Conservation (phyloP, 1,284 basidiomycete species). For the Kalmanozyma brasiliensis region DNA sequence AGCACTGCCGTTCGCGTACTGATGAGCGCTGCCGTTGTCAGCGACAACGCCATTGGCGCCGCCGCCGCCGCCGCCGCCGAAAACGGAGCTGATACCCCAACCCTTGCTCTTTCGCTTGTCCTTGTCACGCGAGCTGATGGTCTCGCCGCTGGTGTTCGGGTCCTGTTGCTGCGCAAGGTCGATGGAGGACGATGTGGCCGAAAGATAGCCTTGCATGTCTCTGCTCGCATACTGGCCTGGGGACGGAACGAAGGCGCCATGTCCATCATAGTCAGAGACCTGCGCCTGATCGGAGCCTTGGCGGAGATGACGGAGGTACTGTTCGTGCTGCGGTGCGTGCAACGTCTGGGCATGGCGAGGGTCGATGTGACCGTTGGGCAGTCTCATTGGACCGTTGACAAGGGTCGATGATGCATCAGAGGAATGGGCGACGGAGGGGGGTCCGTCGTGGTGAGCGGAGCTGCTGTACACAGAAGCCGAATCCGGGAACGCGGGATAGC, state of each 20-base stretch:
- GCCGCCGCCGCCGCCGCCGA: constrained; percentile 33
- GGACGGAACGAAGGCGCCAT: constrained; percentile 22
- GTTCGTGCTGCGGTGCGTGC: constrained; percentile 42
- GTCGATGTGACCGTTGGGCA: constrained; percentile 26
- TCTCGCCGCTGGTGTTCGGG: constrained; percentile 49
- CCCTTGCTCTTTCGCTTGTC: constrained; percentile 47
- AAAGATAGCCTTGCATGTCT: constrained; percentile 10
- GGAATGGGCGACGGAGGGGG: constrained; percentile 19
- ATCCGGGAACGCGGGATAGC: constrained; percentile 58
- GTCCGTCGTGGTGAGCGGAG: constrained; percentile 37
- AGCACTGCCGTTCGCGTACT: constrained; percentile 15
- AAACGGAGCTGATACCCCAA: constrained; percentile 52
- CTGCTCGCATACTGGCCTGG: constrained; percentile 4
- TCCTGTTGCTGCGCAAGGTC: constrained; percentile 46
- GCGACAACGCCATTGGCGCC: constrained; percentile 22
- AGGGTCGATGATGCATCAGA: constrained; percentile 27
- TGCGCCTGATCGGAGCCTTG: constrained; percentile 18
- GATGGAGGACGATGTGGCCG: constrained; percentile 24
- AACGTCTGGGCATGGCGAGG: constrained; percentile 25
- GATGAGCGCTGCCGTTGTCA: constrained; percentile 21
- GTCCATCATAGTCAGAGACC: constrained; percentile 30
- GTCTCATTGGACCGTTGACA: constrained; percentile 17
- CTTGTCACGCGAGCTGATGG: constrained; percentile 46
- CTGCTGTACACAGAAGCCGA: constrained; percentile 55
- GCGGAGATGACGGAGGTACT: constrained; percentile 38